phyloP scores from a whole-genome alignment of 2,329 filamentous ascomycete species.

The Fusarium temperatum region DNA sequence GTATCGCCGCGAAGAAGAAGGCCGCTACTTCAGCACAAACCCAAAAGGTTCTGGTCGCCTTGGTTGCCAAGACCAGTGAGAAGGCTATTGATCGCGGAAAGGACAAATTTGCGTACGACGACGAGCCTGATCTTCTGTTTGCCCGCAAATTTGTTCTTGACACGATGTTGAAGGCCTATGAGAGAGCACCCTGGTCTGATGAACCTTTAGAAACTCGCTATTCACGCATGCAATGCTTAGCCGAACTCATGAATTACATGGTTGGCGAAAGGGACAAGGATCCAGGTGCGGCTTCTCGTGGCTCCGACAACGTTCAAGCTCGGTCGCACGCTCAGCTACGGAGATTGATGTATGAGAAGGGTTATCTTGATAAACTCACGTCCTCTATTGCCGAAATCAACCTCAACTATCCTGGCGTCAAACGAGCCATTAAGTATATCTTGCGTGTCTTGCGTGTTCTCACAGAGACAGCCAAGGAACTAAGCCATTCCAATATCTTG shows the following conservation, averaged over 20 bases:
- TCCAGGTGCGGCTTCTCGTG: constrained; percentile 54
- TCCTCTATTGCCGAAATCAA: constrained; percentile 95
- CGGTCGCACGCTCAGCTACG: constrained; percentile 84
- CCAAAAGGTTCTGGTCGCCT: constrained; percentile 83
- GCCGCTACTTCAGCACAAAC: constrained; percentile 85
- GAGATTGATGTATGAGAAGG: constrained; percentile 98
- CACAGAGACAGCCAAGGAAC: constrained; percentile 84
- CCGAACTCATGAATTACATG: constrained; percentile 93
- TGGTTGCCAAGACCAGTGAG: constrained; percentile 90
- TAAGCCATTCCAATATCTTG: constrained; percentile 84
- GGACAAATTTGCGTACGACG: constrained; percentile 72
- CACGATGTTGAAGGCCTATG: constrained; percentile 90
- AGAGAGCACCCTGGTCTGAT: constrained; percentile 80
- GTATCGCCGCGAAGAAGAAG: constrained; percentile 83
- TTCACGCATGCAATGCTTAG: constrained; percentile 83
- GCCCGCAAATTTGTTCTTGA: constrained; percentile 96
- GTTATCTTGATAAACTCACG: constrained; percentile 88
- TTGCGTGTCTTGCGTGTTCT: constrained; percentile 87
- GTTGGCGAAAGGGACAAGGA: constrained; percentile 80
- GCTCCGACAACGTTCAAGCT: constrained; percentile 51
- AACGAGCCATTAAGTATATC: constrained; percentile 96
- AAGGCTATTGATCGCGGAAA: constrained; percentile 66
- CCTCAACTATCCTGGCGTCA: constrained; percentile 91
- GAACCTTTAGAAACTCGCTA: constrained; percentile 89
- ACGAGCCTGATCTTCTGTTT: constrained; percentile 86